phyloP scores from a whole-genome alignment of 2,329 filamentous ascomycete genomes.

The Geosmithia morbida region DNA sequence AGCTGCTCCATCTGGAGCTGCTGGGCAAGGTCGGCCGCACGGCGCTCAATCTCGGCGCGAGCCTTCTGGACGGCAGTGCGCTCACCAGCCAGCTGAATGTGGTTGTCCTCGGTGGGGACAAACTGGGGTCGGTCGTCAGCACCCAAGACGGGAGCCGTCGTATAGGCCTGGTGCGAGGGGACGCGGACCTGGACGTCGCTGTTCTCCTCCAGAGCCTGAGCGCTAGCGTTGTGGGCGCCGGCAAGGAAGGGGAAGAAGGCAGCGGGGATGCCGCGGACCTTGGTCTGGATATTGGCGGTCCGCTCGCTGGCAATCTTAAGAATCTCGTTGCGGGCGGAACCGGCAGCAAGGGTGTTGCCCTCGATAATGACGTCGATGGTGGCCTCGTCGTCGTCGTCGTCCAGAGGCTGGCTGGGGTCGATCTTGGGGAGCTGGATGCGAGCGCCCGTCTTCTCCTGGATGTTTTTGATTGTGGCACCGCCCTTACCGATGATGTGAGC shows the following conservation, averaged over 20 bases:
- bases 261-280: constrained; percentile 69
- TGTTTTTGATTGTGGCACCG: constrained; percentile 76
- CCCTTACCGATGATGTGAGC: constrained; percentile 88
- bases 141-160: constrained; percentile 45
- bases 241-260: constrained; percentile 95
- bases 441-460: constrained; percentile 82
- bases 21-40: constrained; percentile 60
- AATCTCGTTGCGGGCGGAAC: constrained; percentile 71
- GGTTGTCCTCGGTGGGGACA: constrained; percentile 52
- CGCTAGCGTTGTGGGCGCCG: constrained; percentile 55
- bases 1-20: constrained; percentile 67
- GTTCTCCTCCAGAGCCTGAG: constrained; percentile 58
- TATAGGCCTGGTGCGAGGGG: constrained; percentile 67
- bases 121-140: constrained; percentile 57
- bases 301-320: constrained; percentile 79
- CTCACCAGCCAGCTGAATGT: constrained; percentile 79
- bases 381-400: constrained; percentile 62
- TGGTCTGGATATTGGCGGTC: constrained; percentile 66
- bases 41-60: constrained; percentile 66
- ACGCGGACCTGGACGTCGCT: constrained; percentile 72
- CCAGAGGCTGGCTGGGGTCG: constrained; percentile 42
- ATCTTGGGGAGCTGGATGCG: constrained; percentile 78
- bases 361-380: constrained; percentile 80
- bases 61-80: constrained; percentile 68
- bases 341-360: constrained; percentile 78